phyloP scores from a whole-genome alignment of 163 green algal genomes.

The Chloromonas sp. region DNA sequence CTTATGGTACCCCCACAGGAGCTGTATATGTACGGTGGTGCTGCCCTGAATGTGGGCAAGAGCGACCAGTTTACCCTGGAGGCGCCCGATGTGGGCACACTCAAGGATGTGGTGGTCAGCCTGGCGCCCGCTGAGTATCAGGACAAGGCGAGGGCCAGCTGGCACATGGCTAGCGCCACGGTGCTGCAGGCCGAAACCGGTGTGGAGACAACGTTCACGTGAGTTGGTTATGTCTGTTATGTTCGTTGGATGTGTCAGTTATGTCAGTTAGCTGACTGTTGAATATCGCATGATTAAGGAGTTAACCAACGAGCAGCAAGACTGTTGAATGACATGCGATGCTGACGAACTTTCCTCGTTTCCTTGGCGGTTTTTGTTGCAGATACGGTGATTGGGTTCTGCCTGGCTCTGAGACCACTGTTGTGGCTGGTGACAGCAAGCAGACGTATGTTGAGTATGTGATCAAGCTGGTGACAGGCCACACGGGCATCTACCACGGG shows the following conservation, averaged over 20 bases:
- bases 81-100: slow-evolving; percentile 2
- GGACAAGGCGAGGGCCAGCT: neutral
- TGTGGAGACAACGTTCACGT: neutral
- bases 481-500: neutral
- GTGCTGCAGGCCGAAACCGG: neutral
- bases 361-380: too few relatives aligned
- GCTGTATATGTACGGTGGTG: neutral
- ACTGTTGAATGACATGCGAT: too few relatives aligned
- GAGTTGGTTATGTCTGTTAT: too few relatives aligned
- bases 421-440: neutral
- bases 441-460: slow-evolving; percentile 1
- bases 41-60: slow-evolving; percentile 1
- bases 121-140: neutral
- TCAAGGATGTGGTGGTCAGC: neutral
- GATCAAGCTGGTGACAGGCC: neutral
- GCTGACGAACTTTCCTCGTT: too few relatives aligned
- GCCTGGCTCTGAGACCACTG: neutral
- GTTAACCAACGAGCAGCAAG: too few relatives aligned
- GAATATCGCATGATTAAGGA: too few relatives aligned
- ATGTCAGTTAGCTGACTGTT: too few relatives aligned
- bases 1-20: neutral
- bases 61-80: slow-evolving; percentile 2
- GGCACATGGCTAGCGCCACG: neutral
- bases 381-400: neutral
- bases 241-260: too few relatives aligned